phyloP scores from a whole-genome alignment of 1,139 yeast species.

The Suhomyces guaymorum region DNA sequence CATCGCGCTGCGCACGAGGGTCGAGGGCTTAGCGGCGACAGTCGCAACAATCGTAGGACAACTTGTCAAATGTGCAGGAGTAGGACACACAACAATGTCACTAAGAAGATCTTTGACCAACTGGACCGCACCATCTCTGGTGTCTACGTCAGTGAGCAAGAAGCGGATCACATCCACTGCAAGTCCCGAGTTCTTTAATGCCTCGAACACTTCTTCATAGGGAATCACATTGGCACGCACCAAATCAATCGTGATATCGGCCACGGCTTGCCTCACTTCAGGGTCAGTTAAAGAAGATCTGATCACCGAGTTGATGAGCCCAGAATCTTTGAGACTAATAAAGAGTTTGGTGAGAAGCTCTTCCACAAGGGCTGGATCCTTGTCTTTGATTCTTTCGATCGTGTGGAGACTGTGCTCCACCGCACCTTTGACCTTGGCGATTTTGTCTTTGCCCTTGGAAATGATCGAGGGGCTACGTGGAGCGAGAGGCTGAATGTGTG shows the following conservation, averaged over 20 bases:
- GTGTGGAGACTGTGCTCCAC: constrained; percentile 1
- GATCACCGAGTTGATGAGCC: constrained; percentile 30
- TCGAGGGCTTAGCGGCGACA: too few species aligned
- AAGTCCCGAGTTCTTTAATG: constrained; percentile 34
- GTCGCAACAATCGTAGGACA: too few species aligned
- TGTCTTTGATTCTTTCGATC: constrained; percentile 5
- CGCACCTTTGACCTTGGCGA: constrained; percentile 2
- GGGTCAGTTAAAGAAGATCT: constrained; percentile 34
- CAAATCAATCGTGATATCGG: constrained; percentile 28
- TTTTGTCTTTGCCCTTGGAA: not conserved
- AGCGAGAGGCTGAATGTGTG: not conserved
- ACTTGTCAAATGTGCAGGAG: too few species aligned
- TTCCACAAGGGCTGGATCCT: constrained; percentile 17
- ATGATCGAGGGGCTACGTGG: not conserved
- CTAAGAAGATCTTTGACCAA: constrained; percentile 23
- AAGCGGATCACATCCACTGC: constrained; percentile 31
- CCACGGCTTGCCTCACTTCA: constrained; percentile 27
- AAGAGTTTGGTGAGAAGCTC: constrained; percentile 27
- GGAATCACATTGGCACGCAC: constrained; percentile 36
- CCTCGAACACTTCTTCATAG: constrained; percentile 33
- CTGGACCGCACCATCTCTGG: constrained; percentile 31
- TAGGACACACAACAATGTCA: not conserved
- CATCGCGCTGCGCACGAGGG: too few species aligned
- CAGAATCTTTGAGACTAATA: constrained; percentile 31
- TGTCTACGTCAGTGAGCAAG: constrained; percentile 31